Evolutionary conservation across 2,329 filamentous ascomycete genomes (phyloP).

Genomic region (Fonsecaea pugnacius): DNA sequence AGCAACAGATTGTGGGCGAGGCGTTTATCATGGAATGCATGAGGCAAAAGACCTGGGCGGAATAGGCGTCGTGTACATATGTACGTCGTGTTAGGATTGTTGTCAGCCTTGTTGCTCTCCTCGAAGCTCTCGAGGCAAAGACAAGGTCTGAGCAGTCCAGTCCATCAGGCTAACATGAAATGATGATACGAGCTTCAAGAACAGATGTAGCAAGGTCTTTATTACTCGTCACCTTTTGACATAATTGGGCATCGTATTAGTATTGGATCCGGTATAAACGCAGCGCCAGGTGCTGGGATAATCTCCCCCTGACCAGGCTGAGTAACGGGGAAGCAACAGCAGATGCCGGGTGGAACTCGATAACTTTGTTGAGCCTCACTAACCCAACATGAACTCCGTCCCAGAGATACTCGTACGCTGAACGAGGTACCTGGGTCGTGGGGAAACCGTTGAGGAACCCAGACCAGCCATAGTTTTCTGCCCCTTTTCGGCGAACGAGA

Average conservation of each 20-base stretch:
- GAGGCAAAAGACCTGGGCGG: constrained; percentile 13
- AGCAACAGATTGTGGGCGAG: constrained; percentile 11
- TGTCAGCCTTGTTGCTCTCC: constrained; percentile 8
- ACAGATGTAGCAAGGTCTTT: background rate
- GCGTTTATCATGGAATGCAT: constrained; percentile 10
- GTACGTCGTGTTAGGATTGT: constrained; percentile 24
- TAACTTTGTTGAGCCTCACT: constrained; percentile 1
- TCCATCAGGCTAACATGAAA: constrained; percentile 19
- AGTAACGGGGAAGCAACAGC: background rate
- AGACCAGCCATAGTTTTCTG: background rate
- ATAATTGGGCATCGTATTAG: background rate
- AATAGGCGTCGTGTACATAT: constrained; percentile 26
- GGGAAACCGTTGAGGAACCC: background rate
- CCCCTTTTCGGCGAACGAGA: background rate
- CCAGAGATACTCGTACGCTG: background rate
- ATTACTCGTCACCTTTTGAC: background rate
- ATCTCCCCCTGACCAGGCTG: background rate
- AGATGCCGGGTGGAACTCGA: background rate
- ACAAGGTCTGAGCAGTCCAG: constrained; percentile 4
- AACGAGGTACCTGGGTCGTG: too few species aligned
- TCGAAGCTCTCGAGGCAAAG: background rate
- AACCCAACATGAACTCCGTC: background rate
- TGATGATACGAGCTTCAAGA: constrained; percentile 26
- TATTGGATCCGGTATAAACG: background rate
- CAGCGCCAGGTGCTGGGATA: background rate